Evolutionary conservation across 495 filamentous ascomycete genomes (phyloP), one percentile per base, ranked within the genome.

Genomic region (Elasticomyces elasticus): DNA sequence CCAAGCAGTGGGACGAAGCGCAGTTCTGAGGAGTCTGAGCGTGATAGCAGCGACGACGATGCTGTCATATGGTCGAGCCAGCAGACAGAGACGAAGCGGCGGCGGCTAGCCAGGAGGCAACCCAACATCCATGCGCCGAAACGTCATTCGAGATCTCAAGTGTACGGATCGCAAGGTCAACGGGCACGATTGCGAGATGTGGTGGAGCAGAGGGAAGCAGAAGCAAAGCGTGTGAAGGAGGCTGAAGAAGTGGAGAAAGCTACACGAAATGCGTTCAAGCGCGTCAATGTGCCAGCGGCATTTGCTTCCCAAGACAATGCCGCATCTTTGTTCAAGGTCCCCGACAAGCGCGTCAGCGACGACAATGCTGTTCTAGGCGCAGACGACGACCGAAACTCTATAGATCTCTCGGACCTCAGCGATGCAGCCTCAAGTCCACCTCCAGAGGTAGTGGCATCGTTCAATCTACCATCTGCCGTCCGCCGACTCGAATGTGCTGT

Each of bases 11-110:
- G 47, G 6, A 52, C 17, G 17, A 52, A 57, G 48, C 33, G 49
- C 3, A 52, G 40, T 27, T 7, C 26, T 11, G 53, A 19, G 5
- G 41, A 19, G 22, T 50, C 44, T 5, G 53, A 55, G 23, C 44
- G 41, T 23, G 20, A 28, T 9, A 50, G 53, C 43, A 57, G 48
- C 41, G 54, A 57, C 10, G 35, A 35, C 22, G 54, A 57, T 20
- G 49, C 11, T 11, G 10, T 17, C 15, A 46, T 52, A 2, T 43
- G 51, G 9, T 2, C 2, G 27, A 51, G 54, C 47, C 45, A 37
- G n/a, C 33, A 51, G 41, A n/a, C 15, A 23, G 37, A 52, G 15
- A 22, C 33, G 12, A 55, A 55, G 33, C 13, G 35, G 25, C 53
- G 15, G 13, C 33, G 5, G 20, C 41, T 33, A 20, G 12, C 28